phyloP scores from a whole-genome alignment of 768 basidiomycete species.

The Russula sp. region DNA sequence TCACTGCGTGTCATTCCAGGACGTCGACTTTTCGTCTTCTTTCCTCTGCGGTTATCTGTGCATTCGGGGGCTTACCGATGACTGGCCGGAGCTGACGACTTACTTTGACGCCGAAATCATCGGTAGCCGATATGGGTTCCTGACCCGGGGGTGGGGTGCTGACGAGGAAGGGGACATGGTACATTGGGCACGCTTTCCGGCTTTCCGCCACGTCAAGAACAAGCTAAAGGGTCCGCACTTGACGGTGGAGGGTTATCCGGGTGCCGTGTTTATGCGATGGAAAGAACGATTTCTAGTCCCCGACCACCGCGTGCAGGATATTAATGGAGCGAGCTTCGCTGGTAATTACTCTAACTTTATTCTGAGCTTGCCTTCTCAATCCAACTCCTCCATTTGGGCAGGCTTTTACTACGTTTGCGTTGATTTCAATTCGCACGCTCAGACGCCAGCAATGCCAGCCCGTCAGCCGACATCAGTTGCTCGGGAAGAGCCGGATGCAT shows the following conservation, averaged over 20 bases:
- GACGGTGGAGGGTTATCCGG: constrained; percentile 75
- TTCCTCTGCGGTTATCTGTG: constrained; percentile 88
- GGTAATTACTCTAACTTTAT: constrained; percentile 40
- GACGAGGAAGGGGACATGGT: constrained; percentile 87
- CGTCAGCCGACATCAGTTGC: constrained; percentile 35
- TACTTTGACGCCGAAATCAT: constrained; percentile 98
- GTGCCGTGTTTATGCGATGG: constrained; percentile 92
- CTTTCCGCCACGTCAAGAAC: constrained; percentile 74
- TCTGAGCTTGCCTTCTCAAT: background rate
- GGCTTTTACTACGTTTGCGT: constrained; percentile 96
- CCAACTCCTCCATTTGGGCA: constrained; percentile 27
- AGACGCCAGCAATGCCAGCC: constrained; percentile 33
- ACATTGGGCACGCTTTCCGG: constrained; percentile 92
- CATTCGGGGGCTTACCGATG: constrained; percentile 87
- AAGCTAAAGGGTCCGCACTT: constrained; percentile 74
- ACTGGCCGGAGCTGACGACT: constrained; percentile 93
- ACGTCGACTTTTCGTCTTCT: constrained; percentile 83
- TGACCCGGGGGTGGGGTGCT: constrained; percentile 88
- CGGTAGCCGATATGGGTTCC: constrained; percentile 82
- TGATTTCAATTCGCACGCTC: constrained; percentile 70
- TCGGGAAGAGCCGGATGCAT: constrained; percentile 25
- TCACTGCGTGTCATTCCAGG: constrained; percentile 39
- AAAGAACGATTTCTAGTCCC: constrained; percentile 97
- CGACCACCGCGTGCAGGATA: constrained; percentile 87
- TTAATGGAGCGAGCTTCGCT: constrained; percentile 92